Evolutionary conservation across 2,329 filamentous ascomycete genomes (phyloP), one percentile per base, ranked within the genome.

Genomic region (Colletotrichum simmondsii): DNA sequence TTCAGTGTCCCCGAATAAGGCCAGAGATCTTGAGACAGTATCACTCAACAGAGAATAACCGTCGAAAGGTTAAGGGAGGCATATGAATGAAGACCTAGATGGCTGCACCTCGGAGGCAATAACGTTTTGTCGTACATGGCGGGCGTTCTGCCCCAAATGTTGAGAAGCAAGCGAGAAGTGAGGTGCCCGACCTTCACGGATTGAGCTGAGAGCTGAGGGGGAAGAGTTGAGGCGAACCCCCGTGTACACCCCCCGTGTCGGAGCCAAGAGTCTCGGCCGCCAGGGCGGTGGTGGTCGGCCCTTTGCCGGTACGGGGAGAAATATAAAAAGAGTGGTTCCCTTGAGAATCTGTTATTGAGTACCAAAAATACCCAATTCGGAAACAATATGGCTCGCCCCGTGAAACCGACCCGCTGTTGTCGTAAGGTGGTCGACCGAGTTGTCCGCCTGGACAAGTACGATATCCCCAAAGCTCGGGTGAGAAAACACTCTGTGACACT

Each of bases 261-360:
- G 61, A 70, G 71, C 67, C 61, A 73, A 73, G 71, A 22, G 35
- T 65, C 56, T 73, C 70, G 60, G 61, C 66, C 70, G 60, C 56
- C 60, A 65, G 59, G 30, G 67, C 66, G 59, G 60, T 65, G 60
- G 69, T 61, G 66, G 66, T 37, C 24, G 22, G 26, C 70, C 66
- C 66, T 65, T 53, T 60, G 69, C 58, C 65, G 58, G 58, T 49
- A 35, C 24, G 35, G 49, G 42, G 42, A 49, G 42, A 49, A 22
- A 49, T 19, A 37, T 7, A 14, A 53, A 19, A 28, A 22, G 19
- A 61, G 46, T 57, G 66, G 37, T 52, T 37, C 32, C 35, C 26
- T 58, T 46, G 26, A 46, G 19, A 14, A 42, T 57, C 26, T 68
- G 53, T 53, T 56, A 49, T 24, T 42, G 22, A 54, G 8, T 49